Conservation (phyloP, 371 early-diverging fungal species). For the Nosema muscidifuracis region DNA sequence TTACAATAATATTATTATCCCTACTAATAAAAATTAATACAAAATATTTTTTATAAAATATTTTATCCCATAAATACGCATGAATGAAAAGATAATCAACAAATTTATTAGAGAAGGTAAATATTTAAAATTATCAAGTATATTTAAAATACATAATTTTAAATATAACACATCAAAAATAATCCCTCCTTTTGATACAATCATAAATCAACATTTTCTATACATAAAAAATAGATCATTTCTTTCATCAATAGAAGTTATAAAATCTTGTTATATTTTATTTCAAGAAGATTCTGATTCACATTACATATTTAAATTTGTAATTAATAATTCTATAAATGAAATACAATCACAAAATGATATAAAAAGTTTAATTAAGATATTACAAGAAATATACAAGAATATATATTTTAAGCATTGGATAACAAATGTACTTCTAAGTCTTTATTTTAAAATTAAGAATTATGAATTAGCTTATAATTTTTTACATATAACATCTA, state of each 20-base stretch:
- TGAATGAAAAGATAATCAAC: background rate
- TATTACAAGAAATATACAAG: background rate
- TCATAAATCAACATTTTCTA: background rate
- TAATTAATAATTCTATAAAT: background rate
- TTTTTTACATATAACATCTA: background rate
- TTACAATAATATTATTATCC: no score
- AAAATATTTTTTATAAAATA: no score
- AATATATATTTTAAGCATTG: background rate
- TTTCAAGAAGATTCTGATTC: background rate
- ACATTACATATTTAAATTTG: background rate
- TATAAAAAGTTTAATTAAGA: background rate
- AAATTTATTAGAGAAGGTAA: background rate
- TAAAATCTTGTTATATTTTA: background rate
- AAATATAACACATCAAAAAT: background rate
- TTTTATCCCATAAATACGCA: background rate
- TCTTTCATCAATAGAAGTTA: background rate
- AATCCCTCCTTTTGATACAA: background rate
- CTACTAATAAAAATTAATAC: no score
- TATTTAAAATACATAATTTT: background rate
- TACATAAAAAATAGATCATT: background rate
- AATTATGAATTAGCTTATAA: constrained; percentile 11
- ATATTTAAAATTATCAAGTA: background rate
- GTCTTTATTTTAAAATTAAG: constrained; percentile 3
- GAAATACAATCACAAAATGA: background rate
- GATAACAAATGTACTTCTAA: background rate